phyloP scores from a whole-genome alignment of 2,329 filamentous ascomycete species.

The Leptographium procerum region DNA sequence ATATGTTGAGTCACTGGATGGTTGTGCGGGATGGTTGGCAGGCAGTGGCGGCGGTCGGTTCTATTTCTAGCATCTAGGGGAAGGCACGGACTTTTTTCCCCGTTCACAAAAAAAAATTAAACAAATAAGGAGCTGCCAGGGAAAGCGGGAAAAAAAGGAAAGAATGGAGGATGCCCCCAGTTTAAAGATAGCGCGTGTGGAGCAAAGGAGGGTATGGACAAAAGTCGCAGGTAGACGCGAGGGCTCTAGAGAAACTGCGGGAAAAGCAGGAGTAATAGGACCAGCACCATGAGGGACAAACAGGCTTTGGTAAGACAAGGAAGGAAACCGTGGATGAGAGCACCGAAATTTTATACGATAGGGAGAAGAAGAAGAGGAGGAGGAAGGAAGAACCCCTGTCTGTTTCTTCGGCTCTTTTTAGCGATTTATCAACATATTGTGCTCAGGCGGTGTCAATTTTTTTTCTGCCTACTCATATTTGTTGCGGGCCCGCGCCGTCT shows the following conservation, averaged over 20 bases:
- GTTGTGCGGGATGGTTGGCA: neutral
- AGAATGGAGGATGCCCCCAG: neutral
- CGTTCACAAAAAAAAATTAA: neutral
- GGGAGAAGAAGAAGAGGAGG: too few species aligned
- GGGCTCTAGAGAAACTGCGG: neutral
- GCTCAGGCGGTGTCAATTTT: neutral
- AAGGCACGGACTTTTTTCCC: neutral
- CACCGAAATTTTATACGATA: too few species aligned
- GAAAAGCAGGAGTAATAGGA: neutral
- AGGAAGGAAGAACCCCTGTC: neutral
- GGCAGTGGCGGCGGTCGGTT: neutral
- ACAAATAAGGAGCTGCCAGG: neutral
- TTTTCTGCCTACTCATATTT: neutral
- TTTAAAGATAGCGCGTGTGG: constrained; percentile 1
- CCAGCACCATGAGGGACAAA: neutral
- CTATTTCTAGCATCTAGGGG: neutral
- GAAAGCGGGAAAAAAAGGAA: constrained; percentile 3
- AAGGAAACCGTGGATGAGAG: neutral
- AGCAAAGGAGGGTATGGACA: neutral
- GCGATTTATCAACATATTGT: neutral
- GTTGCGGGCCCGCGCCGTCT: constrained; percentile 1
- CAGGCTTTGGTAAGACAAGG: neutral
- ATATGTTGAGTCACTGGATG: neutral
- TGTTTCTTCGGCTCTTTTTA: neutral
- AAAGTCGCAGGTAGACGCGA: neutral